Evolutionary conservation across 2,329 filamentous ascomycete species (phyloP).

Genomic region (Curvularia sp.): DNA sequence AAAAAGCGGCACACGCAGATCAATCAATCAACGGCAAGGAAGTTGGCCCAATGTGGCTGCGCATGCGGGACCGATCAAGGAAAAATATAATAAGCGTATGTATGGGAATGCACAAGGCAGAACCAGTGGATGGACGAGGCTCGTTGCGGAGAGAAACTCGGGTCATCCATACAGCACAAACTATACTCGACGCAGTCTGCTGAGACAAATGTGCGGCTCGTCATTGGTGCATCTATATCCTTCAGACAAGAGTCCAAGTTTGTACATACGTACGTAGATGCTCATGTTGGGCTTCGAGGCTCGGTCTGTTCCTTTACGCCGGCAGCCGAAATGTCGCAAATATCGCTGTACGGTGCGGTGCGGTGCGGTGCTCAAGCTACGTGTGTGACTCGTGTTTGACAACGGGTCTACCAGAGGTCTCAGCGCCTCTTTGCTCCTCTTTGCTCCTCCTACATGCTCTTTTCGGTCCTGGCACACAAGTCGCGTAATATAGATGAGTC

Average conservation of each 20-base stretch:
- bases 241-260: background rate
- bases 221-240: background rate
- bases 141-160: background rate
- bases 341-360: background rate
- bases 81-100: background rate
- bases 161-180: background rate
- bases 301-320: background rate
- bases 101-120: slow-evolving; percentile 20
- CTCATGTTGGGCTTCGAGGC: background rate
- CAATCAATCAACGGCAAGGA: background rate
- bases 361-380: background rate
- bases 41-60: slow-evolving; percentile 19
- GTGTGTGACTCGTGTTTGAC: slow-evolving; percentile 1
- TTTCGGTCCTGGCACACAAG: background rate
- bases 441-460: background rate
- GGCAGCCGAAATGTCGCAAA: background rate
- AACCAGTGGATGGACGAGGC: slow-evolving; percentile 3
- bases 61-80: slow-evolving; percentile 3
- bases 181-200: background rate
- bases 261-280: background rate
- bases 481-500: slow-evolving; percentile 7
- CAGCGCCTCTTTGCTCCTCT: background rate
- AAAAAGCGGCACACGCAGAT: slow-evolving; percentile 1
- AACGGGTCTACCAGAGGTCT: background rate
- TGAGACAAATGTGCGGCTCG: background rate